Evolutionary conservation across 108 stramenopile genomes (phyloP).

Genomic region (Cyclotella choctawhatcheeana): DNA sequence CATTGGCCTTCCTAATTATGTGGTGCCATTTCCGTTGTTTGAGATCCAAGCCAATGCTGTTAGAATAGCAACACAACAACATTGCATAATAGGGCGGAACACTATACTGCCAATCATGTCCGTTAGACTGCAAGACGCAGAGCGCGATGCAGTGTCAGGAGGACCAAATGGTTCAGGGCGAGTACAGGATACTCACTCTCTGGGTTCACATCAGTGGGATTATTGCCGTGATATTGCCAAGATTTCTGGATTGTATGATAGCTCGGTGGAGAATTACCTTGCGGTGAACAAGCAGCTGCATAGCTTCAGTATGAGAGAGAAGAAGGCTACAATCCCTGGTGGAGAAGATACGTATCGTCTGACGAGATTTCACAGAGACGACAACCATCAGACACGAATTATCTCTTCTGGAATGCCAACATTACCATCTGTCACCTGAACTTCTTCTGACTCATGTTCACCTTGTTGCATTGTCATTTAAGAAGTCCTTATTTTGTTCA

Average conservation of each 20-base stretch:
- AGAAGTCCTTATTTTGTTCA: too few species aligned
- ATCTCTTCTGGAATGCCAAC: too few species aligned
- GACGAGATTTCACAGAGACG: background rate
- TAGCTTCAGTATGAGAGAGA: slow-evolving; percentile 2
- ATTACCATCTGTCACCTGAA: too few species aligned
- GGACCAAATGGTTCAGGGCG: slow-evolving; percentile 56
- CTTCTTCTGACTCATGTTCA: too few species aligned
- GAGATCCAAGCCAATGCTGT: slow-evolving; percentile 85
- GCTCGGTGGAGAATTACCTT: slow-evolving; percentile 65
- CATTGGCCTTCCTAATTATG: slow-evolving; percentile 86
- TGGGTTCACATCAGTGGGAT: slow-evolving; percentile 82
- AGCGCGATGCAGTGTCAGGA: slow-evolving; percentile 58
- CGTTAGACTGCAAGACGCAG: slow-evolving; percentile 53
- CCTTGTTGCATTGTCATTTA: too few species aligned
- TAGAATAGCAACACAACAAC: slow-evolving; percentile 35
- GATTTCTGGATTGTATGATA: slow-evolving; percentile 63
- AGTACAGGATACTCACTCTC: slow-evolving; percentile 80
- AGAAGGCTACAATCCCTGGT: slow-evolving; percentile 10
- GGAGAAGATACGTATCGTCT: slow-evolving; percentile 6
- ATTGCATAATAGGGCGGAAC: slow-evolving; percentile 7
- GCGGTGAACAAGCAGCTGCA: slow-evolving; percentile 57
- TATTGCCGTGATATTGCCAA: slow-evolving; percentile 73
- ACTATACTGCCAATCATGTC: slow-evolving; percentile 41
- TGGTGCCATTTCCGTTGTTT: slow-evolving; percentile 91
- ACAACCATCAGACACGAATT: background rate